Evolutionary conservation across 805 yeast genomes (phyloP).

Genomic region (Starmerella vitae): DNA sequence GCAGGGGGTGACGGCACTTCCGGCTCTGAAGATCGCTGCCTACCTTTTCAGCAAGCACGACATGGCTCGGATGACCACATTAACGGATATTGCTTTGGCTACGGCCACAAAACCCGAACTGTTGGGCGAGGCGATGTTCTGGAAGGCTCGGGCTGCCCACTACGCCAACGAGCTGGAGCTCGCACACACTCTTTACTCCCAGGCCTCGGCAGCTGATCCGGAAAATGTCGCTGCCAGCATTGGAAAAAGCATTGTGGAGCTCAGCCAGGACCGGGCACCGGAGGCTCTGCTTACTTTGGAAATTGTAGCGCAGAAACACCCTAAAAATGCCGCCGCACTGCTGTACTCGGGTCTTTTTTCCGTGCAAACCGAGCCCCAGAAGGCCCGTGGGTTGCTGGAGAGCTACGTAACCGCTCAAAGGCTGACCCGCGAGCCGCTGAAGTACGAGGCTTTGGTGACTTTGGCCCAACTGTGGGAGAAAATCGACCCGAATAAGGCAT

Average conservation of each 20-base stretch:
- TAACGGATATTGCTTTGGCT: constrained; percentile 40
- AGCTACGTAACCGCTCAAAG: constrained; percentile 51
- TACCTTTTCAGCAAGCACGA: constrained; percentile 60
- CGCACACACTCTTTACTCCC: constrained; percentile 61
- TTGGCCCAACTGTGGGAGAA: constrained; percentile 60
- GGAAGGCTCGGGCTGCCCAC: constrained; percentile 75
- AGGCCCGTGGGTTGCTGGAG: constrained; percentile 54
- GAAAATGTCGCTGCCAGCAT: constrained; percentile 55
- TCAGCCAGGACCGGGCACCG: constrained; percentile 52
- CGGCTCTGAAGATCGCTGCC: constrained; percentile 53
- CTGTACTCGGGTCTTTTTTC: constrained; percentile 43
- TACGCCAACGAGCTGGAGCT: constrained; percentile 45
- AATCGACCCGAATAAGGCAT: constrained; percentile 38
- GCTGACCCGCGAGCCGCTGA: constrained; percentile 39
- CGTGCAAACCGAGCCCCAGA: constrained; percentile 32
- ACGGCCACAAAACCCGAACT: constrained; percentile 31
- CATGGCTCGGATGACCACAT: constrained; percentile 41
- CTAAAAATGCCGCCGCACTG: constrained; percentile 59
- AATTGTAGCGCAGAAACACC: constrained; percentile 47
- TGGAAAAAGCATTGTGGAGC: constrained; percentile 78
- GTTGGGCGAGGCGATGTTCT: constrained; percentile 53
- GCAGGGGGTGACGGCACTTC: constrained; percentile 36
- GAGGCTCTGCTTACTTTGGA: constrained; percentile 84
- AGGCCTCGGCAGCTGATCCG: constrained; percentile 48
- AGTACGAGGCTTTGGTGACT: constrained; percentile 52